Conservation (phyloP, 345 rosid genomes). For the Citrus australasica region DNA sequence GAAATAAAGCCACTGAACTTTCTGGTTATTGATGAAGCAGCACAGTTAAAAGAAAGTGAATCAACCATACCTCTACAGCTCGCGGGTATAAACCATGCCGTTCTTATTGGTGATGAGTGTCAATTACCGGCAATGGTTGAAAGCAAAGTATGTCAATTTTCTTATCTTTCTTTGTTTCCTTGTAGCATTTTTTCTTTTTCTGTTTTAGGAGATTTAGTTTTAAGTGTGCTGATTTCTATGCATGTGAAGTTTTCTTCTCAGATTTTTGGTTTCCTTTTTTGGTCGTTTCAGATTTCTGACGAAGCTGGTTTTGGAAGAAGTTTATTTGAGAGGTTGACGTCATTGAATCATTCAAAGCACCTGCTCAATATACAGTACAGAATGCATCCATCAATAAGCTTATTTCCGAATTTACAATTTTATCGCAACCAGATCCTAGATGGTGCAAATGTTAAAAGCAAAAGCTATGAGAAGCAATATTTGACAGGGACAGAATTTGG, state of each 20-base stretch:
- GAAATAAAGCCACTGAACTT: slow-evolving; percentile 29
- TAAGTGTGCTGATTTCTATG: not conserved
- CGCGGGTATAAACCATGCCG: slow-evolving; percentile 30
- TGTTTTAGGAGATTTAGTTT: not conserved
- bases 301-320: slow-evolving; percentile 56
- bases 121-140: slow-evolving; percentile 48
- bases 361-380: slow-evolving; percentile 58
- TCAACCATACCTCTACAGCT: slow-evolving; percentile 50
- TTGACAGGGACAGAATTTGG: slow-evolving; percentile 42
- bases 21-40: slow-evolving; percentile 63
- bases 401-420: slow-evolving; percentile 49
- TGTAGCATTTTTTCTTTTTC: not conserved
- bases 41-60: slow-evolving; percentile 59
- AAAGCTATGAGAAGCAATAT: slow-evolving; percentile 25
- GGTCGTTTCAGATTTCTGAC: slow-evolving; percentile 26
- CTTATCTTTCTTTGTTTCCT: not conserved
- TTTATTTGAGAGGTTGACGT: slow-evolving; percentile 54
- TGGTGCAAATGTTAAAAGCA: slow-evolving; percentile 36
- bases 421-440: slow-evolving; percentile 42
- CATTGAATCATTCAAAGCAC: slow-evolving; percentile 40
- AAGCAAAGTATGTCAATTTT: slow-evolving; percentile 30
- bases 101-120: slow-evolving; percentile 54
- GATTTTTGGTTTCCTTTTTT: not conserved
- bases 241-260: not conserved
- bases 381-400: slow-evolving; percentile 73